Evolutionary conservation across 352 stramenopile species (phyloP).

Genomic region (Saprolegnia parasitica): DNA sequence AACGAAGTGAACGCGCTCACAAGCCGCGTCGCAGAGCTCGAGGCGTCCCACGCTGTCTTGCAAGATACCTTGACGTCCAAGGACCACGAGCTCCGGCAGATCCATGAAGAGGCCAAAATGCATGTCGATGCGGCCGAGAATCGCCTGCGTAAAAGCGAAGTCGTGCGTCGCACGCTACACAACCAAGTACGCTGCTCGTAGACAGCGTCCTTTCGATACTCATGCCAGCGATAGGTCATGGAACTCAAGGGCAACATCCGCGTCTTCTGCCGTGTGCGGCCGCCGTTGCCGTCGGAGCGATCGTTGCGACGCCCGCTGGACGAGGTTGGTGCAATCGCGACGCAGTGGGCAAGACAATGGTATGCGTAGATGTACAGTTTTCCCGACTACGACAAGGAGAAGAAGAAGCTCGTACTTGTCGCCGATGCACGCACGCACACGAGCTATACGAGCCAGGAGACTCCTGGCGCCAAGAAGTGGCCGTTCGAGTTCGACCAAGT

Average conservation of each 20-base stretch:
- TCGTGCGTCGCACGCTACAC: constrained; percentile 70
- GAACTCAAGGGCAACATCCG: constrained; percentile 96
- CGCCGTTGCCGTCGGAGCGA: constrained; percentile 71
- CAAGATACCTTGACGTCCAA: background rate
- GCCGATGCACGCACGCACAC: constrained; percentile 58
- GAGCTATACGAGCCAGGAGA: constrained; percentile 51
- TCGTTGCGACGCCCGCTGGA: background rate
- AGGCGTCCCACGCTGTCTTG: constrained; percentile 18
- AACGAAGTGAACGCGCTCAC: constrained; percentile 15
- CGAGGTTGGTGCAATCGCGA: background rate
- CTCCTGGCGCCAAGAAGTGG: constrained; percentile 67
- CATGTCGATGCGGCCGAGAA: constrained; percentile 32
- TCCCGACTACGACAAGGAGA: constrained; percentile 59
- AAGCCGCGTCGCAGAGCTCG: constrained; percentile 36
- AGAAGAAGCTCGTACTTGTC: constrained; percentile 66
- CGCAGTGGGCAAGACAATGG: constrained; percentile 39
- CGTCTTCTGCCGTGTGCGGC: constrained; percentile 93
- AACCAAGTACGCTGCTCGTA: constrained; percentile 57
- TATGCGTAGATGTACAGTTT: constrained; percentile 48
- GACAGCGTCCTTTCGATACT: background rate
- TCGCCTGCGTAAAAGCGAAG: constrained; percentile 44
- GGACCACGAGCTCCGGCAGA: constrained; percentile 36
- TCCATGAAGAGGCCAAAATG: constrained; percentile 33
- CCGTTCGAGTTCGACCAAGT: constrained; percentile 97
- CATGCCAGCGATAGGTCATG: constrained; percentile 71